These are phyloP conservation scores for Mycena maculata DNA, from an alignment of 768 basidiomycete genomes.

Conservation along the genomic window DNA sequence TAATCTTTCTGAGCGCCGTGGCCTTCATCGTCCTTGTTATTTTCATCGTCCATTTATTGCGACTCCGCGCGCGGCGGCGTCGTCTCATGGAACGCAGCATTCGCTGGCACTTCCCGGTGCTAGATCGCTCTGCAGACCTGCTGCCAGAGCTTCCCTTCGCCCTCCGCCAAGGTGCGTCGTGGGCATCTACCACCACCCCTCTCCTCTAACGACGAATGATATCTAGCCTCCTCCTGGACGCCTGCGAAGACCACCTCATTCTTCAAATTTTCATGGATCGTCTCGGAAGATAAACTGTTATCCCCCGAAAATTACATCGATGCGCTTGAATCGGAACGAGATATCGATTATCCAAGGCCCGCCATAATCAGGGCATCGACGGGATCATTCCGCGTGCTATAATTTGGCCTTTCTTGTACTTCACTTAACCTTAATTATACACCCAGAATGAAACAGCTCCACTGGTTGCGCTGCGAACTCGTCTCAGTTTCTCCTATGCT, in stretches of 20 bases:
- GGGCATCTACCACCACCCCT: background rate
- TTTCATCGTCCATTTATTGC: background rate
- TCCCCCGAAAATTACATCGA: background rate
- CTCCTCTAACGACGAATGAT: background rate
- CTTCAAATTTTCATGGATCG: conserved; percentile 18
- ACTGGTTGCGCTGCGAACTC: no score
- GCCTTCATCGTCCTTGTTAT: background rate
- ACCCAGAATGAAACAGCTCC: no score
- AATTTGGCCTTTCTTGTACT: background rate
- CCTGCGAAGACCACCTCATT: background rate
- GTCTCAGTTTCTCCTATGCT: no score
- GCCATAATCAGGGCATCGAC: background rate
- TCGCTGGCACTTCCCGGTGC: conserved; percentile 11
- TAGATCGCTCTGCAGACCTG: background rate
- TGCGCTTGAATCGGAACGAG: background rate
- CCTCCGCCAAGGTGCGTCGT: background rate
- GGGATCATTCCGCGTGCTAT: background rate
- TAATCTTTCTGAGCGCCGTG: background rate
- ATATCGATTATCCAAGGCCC: background rate
- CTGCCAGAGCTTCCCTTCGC: conserved; percentile 3
- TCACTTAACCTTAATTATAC: no score
- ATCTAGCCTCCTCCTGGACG: background rate
- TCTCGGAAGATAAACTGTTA: conserved; percentile 8
- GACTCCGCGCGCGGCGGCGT: conserved; percentile 6
- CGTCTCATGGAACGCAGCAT: background rate